Evolutionary conservation across 2,329 filamentous ascomycete genomes (phyloP).

Genomic region (Colletotrichum tropicicola): DNA sequence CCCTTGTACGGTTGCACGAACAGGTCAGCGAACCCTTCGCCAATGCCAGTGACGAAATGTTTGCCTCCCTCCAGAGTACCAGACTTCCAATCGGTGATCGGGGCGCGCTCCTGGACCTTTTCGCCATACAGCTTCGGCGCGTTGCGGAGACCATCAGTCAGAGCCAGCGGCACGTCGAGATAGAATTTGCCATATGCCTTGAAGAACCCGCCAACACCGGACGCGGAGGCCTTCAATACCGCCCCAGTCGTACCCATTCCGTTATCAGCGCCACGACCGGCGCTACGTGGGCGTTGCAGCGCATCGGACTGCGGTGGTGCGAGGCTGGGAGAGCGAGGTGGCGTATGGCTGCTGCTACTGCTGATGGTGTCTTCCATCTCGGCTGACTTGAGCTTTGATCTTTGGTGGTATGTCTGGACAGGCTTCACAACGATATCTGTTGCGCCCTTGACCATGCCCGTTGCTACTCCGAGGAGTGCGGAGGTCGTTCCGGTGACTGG

Average conservation of each 20-base stretch:
- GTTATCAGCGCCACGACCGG: not conserved
- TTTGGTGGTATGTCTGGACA: slow-evolving; percentile 20
- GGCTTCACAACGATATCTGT: slow-evolving; percentile 33
- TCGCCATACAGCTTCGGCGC: slow-evolving; percentile 61
- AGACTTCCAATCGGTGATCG: slow-evolving; percentile 54
- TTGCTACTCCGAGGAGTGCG: slow-evolving; percentile 18
- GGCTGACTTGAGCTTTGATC: not conserved
- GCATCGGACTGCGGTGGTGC: not conserved
- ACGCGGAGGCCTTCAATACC: slow-evolving; percentile 22
- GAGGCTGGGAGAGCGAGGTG: not conserved
- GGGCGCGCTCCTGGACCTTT: slow-evolving; percentile 40
- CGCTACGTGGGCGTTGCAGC: not conserved
- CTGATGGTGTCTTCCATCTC: not conserved
- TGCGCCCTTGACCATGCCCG: slow-evolving; percentile 25
- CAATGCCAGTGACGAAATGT: slow-evolving; percentile 52
- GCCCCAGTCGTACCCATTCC: slow-evolving; percentile 9
- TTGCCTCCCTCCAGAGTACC: slow-evolving; percentile 52
- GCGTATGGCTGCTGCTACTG: not conserved
- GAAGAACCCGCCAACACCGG: slow-evolving; percentile 47
- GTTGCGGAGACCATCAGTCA: slow-evolving; percentile 62
- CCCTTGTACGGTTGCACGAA: slow-evolving; percentile 52
- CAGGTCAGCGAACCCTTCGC: slow-evolving; percentile 53
- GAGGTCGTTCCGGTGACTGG: slow-evolving; percentile 38
- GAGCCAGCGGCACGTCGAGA: slow-evolving; percentile 56
- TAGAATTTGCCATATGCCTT: slow-evolving; percentile 44